These are phyloP conservation scores for Brassica juncea DNA, from an alignment of 345 rosid species.

Conservation along the genomic window DNA sequence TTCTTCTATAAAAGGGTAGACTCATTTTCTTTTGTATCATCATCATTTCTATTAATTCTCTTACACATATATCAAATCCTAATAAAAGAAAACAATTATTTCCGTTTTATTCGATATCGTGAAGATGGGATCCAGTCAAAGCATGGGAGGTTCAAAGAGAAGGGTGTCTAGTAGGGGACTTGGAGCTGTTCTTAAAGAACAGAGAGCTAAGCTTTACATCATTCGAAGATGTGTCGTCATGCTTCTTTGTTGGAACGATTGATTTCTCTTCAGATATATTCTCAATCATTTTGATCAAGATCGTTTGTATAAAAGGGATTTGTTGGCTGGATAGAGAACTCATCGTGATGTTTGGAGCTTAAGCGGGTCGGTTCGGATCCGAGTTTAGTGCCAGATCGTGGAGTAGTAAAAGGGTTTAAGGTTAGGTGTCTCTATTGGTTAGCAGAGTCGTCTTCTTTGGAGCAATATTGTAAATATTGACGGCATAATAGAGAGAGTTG, in stretches of 20 bases:
- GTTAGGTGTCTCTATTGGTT: background rate
- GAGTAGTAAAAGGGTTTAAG: background rate
- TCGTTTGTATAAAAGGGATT: conserved; percentile 24
- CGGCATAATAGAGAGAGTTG: conserved; percentile 27
- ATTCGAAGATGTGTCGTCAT: conserved; percentile 87
- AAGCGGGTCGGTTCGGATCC: conserved; percentile 15
- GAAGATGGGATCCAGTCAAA: conserved; percentile 47
- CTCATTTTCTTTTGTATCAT: conserved; percentile 13
- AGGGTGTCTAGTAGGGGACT: conserved; percentile 67
- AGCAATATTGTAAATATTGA: conserved; percentile 37
- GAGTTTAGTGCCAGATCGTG: background rate
- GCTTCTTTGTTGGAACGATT: conserved; percentile 86
- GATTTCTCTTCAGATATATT: conserved; percentile 2
- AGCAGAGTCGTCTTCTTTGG: conserved; percentile 22
- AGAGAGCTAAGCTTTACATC: conserved; percentile 82
- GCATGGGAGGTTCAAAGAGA: conserved; percentile 72
- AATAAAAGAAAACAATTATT: background rate
- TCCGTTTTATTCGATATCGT: background rate
- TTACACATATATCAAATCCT: conserved; percentile 23
- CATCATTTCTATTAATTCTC: conserved; percentile 18
- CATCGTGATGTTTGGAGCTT: conserved; percentile 23
- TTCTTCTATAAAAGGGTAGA: conserved; percentile 30
- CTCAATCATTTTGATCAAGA: conserved; percentile 8
- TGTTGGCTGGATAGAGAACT: conserved; percentile 6
- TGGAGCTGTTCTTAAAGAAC: conserved; percentile 77